These are phyloP conservation scores for Leishmania tropica DNA, from an alignment of 208 protist genomes.

Conservation along the genomic window DNA sequence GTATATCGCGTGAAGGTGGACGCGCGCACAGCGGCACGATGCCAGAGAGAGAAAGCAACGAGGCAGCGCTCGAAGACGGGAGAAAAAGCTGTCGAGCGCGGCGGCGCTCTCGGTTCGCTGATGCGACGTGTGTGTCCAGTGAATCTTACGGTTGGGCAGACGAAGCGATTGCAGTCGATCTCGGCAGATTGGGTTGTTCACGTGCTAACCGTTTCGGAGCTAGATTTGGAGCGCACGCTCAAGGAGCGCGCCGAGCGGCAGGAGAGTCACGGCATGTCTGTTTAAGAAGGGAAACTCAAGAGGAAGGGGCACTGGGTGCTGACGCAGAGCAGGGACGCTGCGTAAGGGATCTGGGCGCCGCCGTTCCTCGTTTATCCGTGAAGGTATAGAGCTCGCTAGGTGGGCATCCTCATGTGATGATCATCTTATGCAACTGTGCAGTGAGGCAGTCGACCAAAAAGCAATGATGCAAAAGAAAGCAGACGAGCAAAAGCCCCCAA, in stretches of 20 bases:
- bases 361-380: neutral
- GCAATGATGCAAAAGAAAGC: neutral
- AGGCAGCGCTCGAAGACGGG: slow-evolving; percentile 32
- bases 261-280: neutral
- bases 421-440: neutral
- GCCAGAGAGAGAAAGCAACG: slow-evolving; percentile 49
- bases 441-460: neutral
- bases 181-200: slow-evolving; percentile 67
- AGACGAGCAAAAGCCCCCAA: neutral
- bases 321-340: neutral
- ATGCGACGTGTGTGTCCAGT: slow-evolving; percentile 40
- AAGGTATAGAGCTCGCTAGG: neutral
- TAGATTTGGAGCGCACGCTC: slow-evolving; percentile 45
- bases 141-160: slow-evolving; percentile 47
- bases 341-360: neutral
- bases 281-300: neutral
- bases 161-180: slow-evolving; percentile 38
- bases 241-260: slow-evolving; percentile 22
- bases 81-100: slow-evolving; percentile 19
- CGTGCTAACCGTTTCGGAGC: slow-evolving; percentile 50
- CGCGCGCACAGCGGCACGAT: slow-evolving; percentile 48
- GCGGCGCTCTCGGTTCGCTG: slow-evolving; percentile 44
- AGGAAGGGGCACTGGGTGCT: neutral
- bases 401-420: neutral
- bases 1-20: slow-evolving; percentile 69